phyloP scores from a whole-genome alignment of 768 basidiomycete genomes.

The Tulasnella sp. region DNA sequence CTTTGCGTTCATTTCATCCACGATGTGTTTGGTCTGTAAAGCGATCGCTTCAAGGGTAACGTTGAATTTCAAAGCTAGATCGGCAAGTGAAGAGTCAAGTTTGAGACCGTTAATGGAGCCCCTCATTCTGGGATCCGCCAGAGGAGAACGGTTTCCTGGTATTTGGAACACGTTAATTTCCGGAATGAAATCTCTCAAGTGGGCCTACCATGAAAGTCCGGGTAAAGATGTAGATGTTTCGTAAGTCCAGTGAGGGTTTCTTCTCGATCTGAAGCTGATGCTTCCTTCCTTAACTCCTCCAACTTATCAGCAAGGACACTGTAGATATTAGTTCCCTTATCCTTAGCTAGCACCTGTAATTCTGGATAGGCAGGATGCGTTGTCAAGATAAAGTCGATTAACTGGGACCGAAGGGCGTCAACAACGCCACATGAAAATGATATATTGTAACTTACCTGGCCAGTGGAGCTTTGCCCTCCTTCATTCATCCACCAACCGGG shows the following conservation, averaged over 20 bases:
- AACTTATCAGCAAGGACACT: slow-evolving; percentile 54
- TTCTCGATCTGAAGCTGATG: slow-evolving; percentile 25
- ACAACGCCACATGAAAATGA: too few relatives aligned
- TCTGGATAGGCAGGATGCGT: slow-evolving; percentile 77
- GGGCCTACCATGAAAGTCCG: slow-evolving; percentile 72
- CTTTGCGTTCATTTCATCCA: slow-evolving; percentile 75
- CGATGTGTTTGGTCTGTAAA: slow-evolving; percentile 86
- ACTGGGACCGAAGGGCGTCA: too few relatives aligned
- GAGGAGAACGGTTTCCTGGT: slow-evolving; percentile 92
- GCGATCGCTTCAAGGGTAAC: slow-evolving; percentile 87
- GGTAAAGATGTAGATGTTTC: slow-evolving; percentile 85
- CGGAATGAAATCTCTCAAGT: neutral
- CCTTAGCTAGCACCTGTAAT: slow-evolving; percentile 49
- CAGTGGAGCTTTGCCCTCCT: slow-evolving; percentile 96
- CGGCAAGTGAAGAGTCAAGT: slow-evolving; percentile 58
- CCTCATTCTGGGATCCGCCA: slow-evolving; percentile 90
- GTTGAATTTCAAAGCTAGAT: slow-evolving; percentile 84
- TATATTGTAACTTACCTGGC: slow-evolving; percentile 64
- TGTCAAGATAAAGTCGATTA: slow-evolving; percentile 89
- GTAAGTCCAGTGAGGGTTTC: slow-evolving; percentile 71
- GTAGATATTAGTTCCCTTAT: slow-evolving; percentile 26
- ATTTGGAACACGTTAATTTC: too few relatives aligned
- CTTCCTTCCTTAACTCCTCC: slow-evolving; percentile 47
- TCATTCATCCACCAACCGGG: slow-evolving; percentile 99
- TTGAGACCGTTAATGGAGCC: slow-evolving; percentile 82